Evolutionary conservation across 768 basidiomycete species (phyloP).

Genomic region (Lenzites betulinus): DNA sequence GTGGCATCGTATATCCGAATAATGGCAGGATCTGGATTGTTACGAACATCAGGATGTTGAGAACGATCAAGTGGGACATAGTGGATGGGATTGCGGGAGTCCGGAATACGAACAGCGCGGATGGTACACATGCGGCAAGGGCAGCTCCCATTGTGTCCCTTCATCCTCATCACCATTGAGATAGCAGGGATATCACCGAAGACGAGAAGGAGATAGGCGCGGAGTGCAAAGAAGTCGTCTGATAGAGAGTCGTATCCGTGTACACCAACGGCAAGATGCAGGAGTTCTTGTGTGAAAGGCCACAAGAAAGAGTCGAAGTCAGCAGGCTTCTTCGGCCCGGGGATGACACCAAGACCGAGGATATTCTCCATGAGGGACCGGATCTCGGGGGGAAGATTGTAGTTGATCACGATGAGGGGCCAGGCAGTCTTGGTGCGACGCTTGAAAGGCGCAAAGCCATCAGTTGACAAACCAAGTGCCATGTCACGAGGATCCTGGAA

Average conservation of each 20-base stretch:
- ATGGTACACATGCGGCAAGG: conserved; percentile 45
- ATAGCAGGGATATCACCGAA: conserved; percentile 36
- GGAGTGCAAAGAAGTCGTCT: conserved; percentile 30
- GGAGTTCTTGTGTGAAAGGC: conserved; percentile 40
- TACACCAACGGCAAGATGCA: conserved; percentile 39
- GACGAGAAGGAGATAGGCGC: conserved; percentile 32
- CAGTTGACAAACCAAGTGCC: conserved; percentile 42
- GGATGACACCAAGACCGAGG: conserved; percentile 45
- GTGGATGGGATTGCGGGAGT: not conserved
- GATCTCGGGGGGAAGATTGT: conserved; percentile 44
- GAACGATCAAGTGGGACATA: too few species aligned
- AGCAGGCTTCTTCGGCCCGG: conserved; percentile 45
- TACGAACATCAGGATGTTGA: too few species aligned
- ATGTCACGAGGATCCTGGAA: conserved; percentile 43
- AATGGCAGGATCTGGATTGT: too few species aligned
- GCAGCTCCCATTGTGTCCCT: conserved; percentile 33
- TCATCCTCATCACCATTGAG: too few species aligned
- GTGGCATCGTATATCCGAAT: too few species aligned
- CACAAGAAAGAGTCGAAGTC: conserved; percentile 41
- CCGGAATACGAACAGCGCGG: conserved; percentile 26
- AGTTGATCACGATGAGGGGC: conserved; percentile 45
- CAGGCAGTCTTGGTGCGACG: conserved; percentile 35
- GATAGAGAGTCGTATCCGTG: conserved; percentile 33
- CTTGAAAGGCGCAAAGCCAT: conserved; percentile 45
- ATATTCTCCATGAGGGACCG: conserved; percentile 39